Evolutionary conservation across 2,329 filamentous ascomycete species (phyloP), one percentile per base, ranked within the genome.

Genomic region (Fusarium sp.): DNA sequence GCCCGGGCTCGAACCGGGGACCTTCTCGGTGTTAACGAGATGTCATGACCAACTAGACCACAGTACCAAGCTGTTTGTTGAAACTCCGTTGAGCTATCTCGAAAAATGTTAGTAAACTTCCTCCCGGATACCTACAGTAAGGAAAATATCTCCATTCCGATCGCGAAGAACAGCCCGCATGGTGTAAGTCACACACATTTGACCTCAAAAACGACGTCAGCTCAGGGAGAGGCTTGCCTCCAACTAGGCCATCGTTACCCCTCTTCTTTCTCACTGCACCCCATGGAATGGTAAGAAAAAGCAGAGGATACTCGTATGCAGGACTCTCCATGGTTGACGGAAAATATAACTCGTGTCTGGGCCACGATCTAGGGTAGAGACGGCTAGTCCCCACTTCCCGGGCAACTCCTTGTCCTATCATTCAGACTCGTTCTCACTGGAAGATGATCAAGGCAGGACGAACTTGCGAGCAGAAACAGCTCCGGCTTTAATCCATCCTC

Each of bases 121-220:
- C n/a, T n/a, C n/a, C n/a, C n/a, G n/a, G n/a, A n/a, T n/a, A n/a
- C n/a, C n/a, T n/a, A n/a, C n/a, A n/a, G n/a, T n/a, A n/a, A n/a
- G n/a, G n/a, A n/a, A n/a, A 5, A 16, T 4, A 7, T 31, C 1
- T 37, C 5, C 3, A n/a, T 11, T 0, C 18, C 6, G 16, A 37
- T 7, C n/a, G n/a, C n/a, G n/a, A n/a, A n/a, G n/a, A n/a, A n/a
- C n/a, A n/a, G n/a, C n/a, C n/a, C n/a, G n/a, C n/a, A n/a, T n/a
- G n/a, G n/a, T n/a, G n/a, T n/a, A n/a, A n/a, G n/a, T n/a, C n/a
- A n/a, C n/a, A n/a, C n/a, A n/a, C n/a, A n/a, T n/a, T n/a, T n/a
- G n/a, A n/a, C n/a, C n/a, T n/a, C n/a, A n/a, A n/a, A n/a, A n/a
- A n/a, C n/a, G n/a, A n/a, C n/a, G n/a, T n/a, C n/a, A n/a, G n/a